Percentiles rank a stretch among this genome's conserved stretches.
phyloP scores from a whole-genome alignment of 2,329 filamentous ascomycete genomes.

The Aspergillus flavus region DNA sequence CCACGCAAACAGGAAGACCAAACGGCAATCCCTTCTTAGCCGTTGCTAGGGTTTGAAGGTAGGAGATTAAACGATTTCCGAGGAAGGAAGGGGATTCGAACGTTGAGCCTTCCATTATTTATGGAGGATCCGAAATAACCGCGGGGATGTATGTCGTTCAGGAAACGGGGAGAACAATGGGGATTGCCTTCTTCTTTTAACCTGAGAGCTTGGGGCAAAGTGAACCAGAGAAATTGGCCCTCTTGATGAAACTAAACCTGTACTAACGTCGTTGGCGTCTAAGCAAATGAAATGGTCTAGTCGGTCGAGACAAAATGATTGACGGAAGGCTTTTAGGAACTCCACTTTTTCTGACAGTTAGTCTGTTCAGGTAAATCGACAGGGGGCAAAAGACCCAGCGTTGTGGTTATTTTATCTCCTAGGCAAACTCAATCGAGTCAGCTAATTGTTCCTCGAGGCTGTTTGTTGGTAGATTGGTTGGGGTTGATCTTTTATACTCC shows the following conservation, averaged over 20 bases:
- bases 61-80: slow-evolving; percentile 40
- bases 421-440: slow-evolving; percentile 13
- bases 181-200: slow-evolving; percentile 4
- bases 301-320: slow-evolving; percentile 26
- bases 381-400: slow-evolving; percentile 15
- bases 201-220: slow-evolving; percentile 2
- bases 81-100: slow-evolving; percentile 24
- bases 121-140: background rate
- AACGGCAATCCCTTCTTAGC: slow-evolving; percentile 42
- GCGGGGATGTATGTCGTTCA: background rate
- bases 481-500: background rate
- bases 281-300: slow-evolving; percentile 12
- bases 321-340: slow-evolving; percentile 23
- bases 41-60: slow-evolving; percentile 36
- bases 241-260: slow-evolving; percentile 8
- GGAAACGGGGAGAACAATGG: background rate
- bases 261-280: slow-evolving; percentile 8
- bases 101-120: slow-evolving; percentile 21
- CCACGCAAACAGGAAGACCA: slow-evolving; percentile 44
- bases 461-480: background rate
- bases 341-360: slow-evolving; percentile 23
- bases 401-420: slow-evolving; percentile 11
- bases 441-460: background rate
- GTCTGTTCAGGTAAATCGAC: slow-evolving; percentile 18
- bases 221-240: slow-evolving; percentile 6